A percentile compares a stretch with the other conserved stretches of the same genome.
Conservation (phyloP, 441 rosid species). For the Melastoma candidum region DNA sequence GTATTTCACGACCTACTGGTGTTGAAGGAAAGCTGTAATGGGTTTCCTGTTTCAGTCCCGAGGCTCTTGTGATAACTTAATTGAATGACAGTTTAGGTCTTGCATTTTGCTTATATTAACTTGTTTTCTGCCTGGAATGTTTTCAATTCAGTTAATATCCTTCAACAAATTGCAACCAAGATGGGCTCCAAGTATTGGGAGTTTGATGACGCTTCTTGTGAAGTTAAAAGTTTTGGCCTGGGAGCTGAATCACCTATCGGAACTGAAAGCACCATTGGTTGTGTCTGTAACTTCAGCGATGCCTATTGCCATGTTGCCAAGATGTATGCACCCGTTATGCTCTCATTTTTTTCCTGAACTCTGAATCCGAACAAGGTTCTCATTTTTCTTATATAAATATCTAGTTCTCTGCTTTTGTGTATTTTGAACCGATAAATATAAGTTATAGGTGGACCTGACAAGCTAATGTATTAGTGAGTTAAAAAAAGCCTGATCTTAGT, state of each 20-base stretch:
- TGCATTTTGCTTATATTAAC: neutral
- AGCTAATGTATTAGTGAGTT: too few species aligned
- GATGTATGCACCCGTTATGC: slow-evolving; percentile 9
- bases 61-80: neutral
- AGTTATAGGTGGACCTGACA: too few species aligned
- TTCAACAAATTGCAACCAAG: slow-evolving; percentile 15
- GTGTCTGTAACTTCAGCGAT: slow-evolving; percentile 7
- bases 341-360: slow-evolving; percentile 1
- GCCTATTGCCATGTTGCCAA: slow-evolving; percentile 12
- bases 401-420: too few species aligned
- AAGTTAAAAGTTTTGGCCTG: slow-evolving; percentile 3
- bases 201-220: slow-evolving; percentile 19
- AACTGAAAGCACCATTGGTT: slow-evolving; percentile 6
- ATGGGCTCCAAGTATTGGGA: slow-evolving; percentile 24
- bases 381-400: too few species aligned
- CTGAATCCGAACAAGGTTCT: neutral
- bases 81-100: neutral
- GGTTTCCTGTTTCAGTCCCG: too few species aligned
- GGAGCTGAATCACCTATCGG: neutral
- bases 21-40: too few species aligned
- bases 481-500: too few species aligned
- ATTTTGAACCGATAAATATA: too few species aligned
- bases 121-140: neutral
- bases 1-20: too few species aligned
- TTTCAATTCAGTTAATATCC: slow-evolving; percentile 17